Conservation (phyloP, 345 rosid genomes). For the Gossypium herbaceum region DNA sequence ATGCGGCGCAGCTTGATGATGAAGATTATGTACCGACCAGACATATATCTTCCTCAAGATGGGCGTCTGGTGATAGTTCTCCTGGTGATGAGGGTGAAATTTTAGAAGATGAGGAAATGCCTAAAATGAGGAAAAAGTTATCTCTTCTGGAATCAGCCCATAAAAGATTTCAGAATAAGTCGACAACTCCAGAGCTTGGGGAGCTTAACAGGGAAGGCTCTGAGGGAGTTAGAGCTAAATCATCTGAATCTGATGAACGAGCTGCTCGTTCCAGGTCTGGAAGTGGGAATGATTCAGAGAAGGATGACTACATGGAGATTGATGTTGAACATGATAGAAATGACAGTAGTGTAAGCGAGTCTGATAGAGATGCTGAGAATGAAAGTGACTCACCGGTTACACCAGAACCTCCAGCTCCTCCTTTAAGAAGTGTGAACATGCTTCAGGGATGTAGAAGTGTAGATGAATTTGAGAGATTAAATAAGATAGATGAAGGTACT, state of each 20-base stretch:
- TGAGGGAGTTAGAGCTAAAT: constrained; percentile 48
- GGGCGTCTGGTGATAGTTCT: constrained; percentile 89
- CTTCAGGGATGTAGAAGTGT: constrained; percentile 97
- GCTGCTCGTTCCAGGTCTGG: constrained; percentile 40
- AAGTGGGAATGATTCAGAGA: constrained; percentile 56
- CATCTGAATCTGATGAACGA: constrained; percentile 63
- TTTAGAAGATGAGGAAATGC: constrained; percentile 54
- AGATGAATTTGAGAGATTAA: constrained; percentile 95
- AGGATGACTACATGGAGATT: constrained; percentile 68
- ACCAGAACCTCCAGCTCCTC: constrained; percentile 57
- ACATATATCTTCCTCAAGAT: constrained; percentile 90
- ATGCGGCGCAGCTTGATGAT: constrained; percentile 46
- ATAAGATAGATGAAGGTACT: constrained; percentile 98
- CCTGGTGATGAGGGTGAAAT: constrained; percentile 45
- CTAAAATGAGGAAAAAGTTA: constrained; percentile 61
- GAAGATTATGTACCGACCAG: constrained; percentile 73
- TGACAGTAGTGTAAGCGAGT: constrained; percentile 32
- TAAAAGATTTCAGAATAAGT: constrained; percentile 36
- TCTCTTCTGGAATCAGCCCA: constrained; percentile 36
- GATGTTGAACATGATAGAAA: constrained; percentile 40
- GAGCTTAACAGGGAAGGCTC: constrained; percentile 54
- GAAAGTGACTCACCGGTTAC: constrained; percentile 42
- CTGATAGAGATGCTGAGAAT: constrained; percentile 52
- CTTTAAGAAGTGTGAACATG: constrained; percentile 87
- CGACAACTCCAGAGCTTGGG: constrained; percentile 59